Base-by-base conservation (phyloP, 129 eudicot species). In the Helianthus tuberosus region DNA sequence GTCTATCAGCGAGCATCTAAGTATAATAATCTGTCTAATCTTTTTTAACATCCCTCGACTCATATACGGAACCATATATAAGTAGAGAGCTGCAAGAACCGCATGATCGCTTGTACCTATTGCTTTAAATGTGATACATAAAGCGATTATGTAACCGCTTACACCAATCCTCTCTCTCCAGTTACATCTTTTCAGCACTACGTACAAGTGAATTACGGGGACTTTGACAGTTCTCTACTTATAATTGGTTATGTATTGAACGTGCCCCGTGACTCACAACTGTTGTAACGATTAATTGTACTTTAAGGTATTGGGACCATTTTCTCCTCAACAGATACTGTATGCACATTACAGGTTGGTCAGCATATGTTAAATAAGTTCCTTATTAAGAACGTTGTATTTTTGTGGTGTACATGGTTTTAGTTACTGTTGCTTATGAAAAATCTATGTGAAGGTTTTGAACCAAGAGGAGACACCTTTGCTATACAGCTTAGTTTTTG, bases 271-370 rank as follows among this genome's bases (percentile, higher is more conserved):
- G 63, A 25, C 63, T 49, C 36, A 44, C 8, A 50, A 43, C 52
- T 25, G 20, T 66, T 25, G 43, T 69, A 20, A 71, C 57, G 41
- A 29, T 70, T 27, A 41, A 50, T 52, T 29, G n/a, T 72, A 13
- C 75, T 76, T 80, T 73, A 86, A 94, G 97, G 83, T 68, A 60
- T 94, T 27, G 98, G 98, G 54, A 82, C 96, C 73, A 94, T 94
- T n/a, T 94, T 94, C 85, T 94, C 98, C 4, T 88, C 97, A 4
- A 94, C 97, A 16, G 98, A 94, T 82, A 94, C 98, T 14, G 98
- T 94, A 57, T 94, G 98, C 68, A 94, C 98, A 52, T 86, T 94
- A 72, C 98, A 94, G 97, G 98, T 90, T 69, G 46, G 78, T 54
- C 68, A 6, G 32, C 13, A 46, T 61, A 20, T 46, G 9, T 5